phyloP scores from a whole-genome alignment of 2,329 filamentous ascomycete species.

The Fusarium ambrosium region DNA sequence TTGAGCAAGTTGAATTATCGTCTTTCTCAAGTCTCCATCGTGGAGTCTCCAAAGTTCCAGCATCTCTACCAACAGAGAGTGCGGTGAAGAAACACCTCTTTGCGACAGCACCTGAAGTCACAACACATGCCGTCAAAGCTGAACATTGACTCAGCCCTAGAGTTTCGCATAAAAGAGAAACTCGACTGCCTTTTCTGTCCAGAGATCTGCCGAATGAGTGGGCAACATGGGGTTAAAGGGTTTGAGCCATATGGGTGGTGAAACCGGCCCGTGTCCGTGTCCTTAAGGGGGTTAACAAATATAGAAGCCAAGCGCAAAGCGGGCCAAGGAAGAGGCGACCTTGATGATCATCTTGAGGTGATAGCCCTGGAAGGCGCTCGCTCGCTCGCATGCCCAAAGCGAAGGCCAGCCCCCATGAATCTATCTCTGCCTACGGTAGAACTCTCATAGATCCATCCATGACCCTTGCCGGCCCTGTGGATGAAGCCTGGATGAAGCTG shows the following conservation, averaged over 20 bases:
- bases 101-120: background rate
- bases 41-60: too few species aligned
- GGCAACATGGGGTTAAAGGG: constrained; percentile 12
- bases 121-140: background rate
- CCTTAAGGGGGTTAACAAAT: background rate
- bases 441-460: background rate
- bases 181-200: background rate
- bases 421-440: constrained; percentile 3
- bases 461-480: background rate
- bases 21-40: background rate
- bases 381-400: background rate
- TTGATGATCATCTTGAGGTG: constrained; percentile 7
- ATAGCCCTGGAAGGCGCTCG: background rate
- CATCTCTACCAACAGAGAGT: background rate
- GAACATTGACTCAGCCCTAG: background rate
- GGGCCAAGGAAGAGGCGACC: background rate
- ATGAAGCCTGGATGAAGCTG: background rate
- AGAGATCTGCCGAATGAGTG: constrained; percentile 5
- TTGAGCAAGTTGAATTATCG: background rate
- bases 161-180: constrained; percentile 15
- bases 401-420: background rate
- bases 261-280: constrained; percentile 22
- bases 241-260: constrained; percentile 21
- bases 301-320: background rate
- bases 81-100: background rate